These are phyloP conservation scores for Lactarius sanguifluus DNA, from an alignment of 768 basidiomycete species.

Conservation along the genomic window DNA sequence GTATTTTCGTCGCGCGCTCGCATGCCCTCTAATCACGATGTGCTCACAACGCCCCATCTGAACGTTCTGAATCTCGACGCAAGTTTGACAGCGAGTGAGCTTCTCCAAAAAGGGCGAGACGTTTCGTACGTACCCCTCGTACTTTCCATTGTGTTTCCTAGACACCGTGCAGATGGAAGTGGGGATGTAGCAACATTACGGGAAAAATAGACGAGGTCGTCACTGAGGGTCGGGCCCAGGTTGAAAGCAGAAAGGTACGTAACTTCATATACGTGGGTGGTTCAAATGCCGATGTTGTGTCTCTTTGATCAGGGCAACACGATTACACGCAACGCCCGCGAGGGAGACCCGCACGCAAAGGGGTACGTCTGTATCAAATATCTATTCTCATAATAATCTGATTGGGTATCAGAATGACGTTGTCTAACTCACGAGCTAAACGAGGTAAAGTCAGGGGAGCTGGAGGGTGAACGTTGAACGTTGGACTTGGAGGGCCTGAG, in stretches of 20 bases:
- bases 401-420: constrained; percentile 44
- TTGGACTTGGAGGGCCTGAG: too few species aligned
- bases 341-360: constrained; percentile 48
- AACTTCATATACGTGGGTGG: background rate
- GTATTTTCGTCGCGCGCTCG: too few species aligned
- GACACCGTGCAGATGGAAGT: constrained; percentile 19
- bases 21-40: too few species aligned
- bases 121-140: constrained; percentile 15
- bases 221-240: constrained; percentile 43
- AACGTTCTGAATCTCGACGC: background rate
- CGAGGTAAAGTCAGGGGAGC: constrained; percentile 39
- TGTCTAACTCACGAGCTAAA: constrained; percentile 53
- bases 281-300: background rate
- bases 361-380: constrained; percentile 37
- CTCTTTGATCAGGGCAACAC: constrained; percentile 40
- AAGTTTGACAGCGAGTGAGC: constrained; percentile 12
- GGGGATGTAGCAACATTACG: constrained; percentile 17
- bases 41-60: too few species aligned
- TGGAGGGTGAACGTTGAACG: constrained; percentile 16
- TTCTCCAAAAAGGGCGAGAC: constrained; percentile 16
- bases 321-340: constrained; percentile 43
- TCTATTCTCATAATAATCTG: background rate
- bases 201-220: constrained; percentile 34
- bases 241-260: constrained; percentile 47
- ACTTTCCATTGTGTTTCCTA: too few species aligned